Base-by-base conservation (phyloP, 108 stramenopile genomes). In the Cyclostephanos tholiformis region DNA sequence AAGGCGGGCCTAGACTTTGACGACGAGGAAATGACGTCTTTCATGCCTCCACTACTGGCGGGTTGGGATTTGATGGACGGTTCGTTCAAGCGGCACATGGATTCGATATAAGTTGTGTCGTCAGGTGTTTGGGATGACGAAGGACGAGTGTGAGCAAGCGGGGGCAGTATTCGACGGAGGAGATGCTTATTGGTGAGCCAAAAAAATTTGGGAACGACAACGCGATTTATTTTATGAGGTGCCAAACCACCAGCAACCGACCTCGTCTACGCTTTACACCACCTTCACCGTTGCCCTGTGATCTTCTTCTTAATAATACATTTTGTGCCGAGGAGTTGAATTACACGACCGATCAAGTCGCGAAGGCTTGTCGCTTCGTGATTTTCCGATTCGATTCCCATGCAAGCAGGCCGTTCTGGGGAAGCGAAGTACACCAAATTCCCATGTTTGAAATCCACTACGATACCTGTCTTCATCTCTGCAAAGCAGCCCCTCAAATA, bases 1-100 rank as follows among this genome's bases (percentile, higher is more conserved):
- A 81, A 81, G 32, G 80, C 80, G 35, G 80, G 80, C 19, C 63
- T 72, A 0, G 11, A 19, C 19, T 61, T 36, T 1, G 71, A 38
- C 19, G 69, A 59, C 5, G 27, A 38, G 48, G 59, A 61, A 29
- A 35, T 67, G 3, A 13, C 16, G 32, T 36, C 32, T 32, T 32
- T 32, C 3, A 32, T 60, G 32, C 14, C 53, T 4, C 53, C 23
- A 55, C 27, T 27, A 5, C 23, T 27, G 25, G 53, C 53, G 26
- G 53, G 53, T 27, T 55, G 23, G 53, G 53, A 46, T 46, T 46
- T 46, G 44, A 14, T 46, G 44, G 44, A 46, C 44, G 16, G 44
- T 46, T 16, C 44, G 44, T 14, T 46, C 44, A 14, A 16, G 0
- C 44, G 44, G 44, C 44, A 46, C 44, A 46, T 46, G 44, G 44